Base-by-base conservation (phyloP, 805 yeast species). In the Clavispora asparagi region DNA sequence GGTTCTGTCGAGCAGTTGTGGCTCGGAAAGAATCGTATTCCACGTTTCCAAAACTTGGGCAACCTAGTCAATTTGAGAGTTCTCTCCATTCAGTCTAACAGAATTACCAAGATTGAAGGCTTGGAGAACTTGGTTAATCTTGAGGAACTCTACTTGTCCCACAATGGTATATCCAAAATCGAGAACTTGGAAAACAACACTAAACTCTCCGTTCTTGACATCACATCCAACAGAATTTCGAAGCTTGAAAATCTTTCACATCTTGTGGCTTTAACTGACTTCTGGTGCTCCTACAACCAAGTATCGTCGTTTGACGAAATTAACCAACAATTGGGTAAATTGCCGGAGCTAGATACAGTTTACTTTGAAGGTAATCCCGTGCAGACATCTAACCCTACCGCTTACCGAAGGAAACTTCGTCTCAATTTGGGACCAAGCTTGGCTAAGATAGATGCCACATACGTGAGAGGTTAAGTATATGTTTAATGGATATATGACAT, bases 351-450 rank as follows among this genome's bases (percentile, higher is more conserved):
- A 44, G 95, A 89, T 43, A 89, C 96, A 0, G 96, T 94, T 6
- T 94, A 94, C 61, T 81, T 94, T 52, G 99, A 94, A 66, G 92
- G 94, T 8, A 92, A 92, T 60, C 98, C 98, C 3, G 63, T 94
- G 16, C 97, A 94, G 57, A 54, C 67, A 27, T 62, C 77, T 17
- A 85, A 85, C 54, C 81, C 81, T n/a, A 82, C 94, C 1, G 82
- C 90, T 43, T 94, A 94, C 63, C 76, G 97, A 58, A 80, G 94
- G 59, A 94, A 94, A 62, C 61, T 94, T 40, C 79, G 79, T 53
- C 71, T 94, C 57, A 77, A 83, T 48, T 71, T 92, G 49, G 87
- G 87, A 2, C 82, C 85, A 0, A 76, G 83, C 9, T 67, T 94
- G 40, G 67, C 77, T 39, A 95, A 94, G 68, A 88, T 94, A 45